Base-by-base conservation (phyloP, 352 stramenopile genomes). In the Pythium dissotocum region DNA sequence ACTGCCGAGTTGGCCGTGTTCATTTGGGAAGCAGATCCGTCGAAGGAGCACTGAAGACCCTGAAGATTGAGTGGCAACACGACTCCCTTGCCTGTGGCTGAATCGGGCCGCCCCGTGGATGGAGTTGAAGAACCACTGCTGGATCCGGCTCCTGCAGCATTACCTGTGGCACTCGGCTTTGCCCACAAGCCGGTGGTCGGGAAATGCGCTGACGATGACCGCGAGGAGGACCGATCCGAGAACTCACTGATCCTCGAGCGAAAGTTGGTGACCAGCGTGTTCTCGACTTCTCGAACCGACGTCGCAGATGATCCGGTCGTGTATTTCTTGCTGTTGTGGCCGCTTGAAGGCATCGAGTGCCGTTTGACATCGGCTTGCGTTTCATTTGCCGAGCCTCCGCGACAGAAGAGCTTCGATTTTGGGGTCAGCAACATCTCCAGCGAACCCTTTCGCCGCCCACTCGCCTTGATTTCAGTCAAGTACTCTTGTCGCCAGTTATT, bases 261-360 rank as follows among this genome's bases (percentile, higher is more conserved):
- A 32, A 75, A 75, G 21, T 48, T 65, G 2, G 69, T 75, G 6
- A 75, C 63, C 2, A 75, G 59, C 12, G 69, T 75, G 46, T 69
- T 75, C 4, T 75, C 69, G 1, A 67, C 63, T 8, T 64, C 62
- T 24, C 62, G 57, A 14, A 67, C 35, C 13, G 62, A 63, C 40
- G 40, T 49, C 14, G 44, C 4, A 16, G 55, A 64, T 1, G 51
- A 51, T 38, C 18, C 18, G 5, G 56, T 32, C 14, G 32, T 35
- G 40, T 67, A 65, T 30, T 69, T 65, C 32, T 60, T 62, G 38
- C 35, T 36, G 38, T 13, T 65, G 35, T 12, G 16, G 18, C 33
- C 21, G 26, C 42, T 64, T 7, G 7, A 26, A 6, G 35, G 2
- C 21, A 10, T 4, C n/a, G 38, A 35, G 12, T 3, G 13, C 38